Evolutionary conservation across 129 eudicot genomes (phyloP).

Genomic region (Centella asiatica): DNA sequence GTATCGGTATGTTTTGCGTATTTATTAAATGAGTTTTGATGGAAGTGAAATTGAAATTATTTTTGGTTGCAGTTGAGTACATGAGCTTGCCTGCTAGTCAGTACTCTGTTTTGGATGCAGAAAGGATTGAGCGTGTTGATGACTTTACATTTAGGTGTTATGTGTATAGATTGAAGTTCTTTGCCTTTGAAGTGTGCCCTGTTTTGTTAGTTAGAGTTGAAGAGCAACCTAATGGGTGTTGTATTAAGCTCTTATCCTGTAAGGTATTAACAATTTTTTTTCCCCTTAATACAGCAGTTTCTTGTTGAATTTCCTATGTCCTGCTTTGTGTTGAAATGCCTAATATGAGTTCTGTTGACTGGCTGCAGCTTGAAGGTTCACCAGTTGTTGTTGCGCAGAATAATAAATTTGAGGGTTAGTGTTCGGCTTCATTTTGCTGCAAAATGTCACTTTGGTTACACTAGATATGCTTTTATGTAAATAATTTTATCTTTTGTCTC

Average conservation of each 20-base stretch:
- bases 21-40: not conserved
- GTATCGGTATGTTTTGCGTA: not conserved
- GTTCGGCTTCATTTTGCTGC: no score
- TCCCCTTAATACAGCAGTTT: not conserved
- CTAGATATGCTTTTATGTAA: not conserved
- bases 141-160: slow-evolving; percentile 84
- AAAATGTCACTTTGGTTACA: not conserved
- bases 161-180: slow-evolving; percentile 71
- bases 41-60: not conserved
- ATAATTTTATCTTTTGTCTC: not conserved
- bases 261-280: slow-evolving; percentile 34
- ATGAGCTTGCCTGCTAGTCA: slow-evolving; percentile 96
- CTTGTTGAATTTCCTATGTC: not conserved
- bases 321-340: slow-evolving; percentile 1
- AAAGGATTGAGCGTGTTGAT: slow-evolving; percentile 87
- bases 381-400: slow-evolving; percentile 91
- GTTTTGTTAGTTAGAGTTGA: slow-evolving; percentile 86
- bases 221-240: slow-evolving; percentile 73
- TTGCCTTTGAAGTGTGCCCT: slow-evolving; percentile 84
- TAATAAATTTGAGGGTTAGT: slow-evolving; percentile 88
- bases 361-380: slow-evolving; percentile 84
- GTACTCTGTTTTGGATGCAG: slow-evolving; percentile 88
- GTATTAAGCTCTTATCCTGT: slow-evolving; percentile 84
- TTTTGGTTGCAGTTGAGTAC: slow-evolving; percentile 54
- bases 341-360: slow-evolving; percentile 7